Percentiles rank a stretch among this genome's conserved stretches.
phyloP scores from a whole-genome alignment of 257 asterid genomes.

The Jaltomata sinuosa region DNA sequence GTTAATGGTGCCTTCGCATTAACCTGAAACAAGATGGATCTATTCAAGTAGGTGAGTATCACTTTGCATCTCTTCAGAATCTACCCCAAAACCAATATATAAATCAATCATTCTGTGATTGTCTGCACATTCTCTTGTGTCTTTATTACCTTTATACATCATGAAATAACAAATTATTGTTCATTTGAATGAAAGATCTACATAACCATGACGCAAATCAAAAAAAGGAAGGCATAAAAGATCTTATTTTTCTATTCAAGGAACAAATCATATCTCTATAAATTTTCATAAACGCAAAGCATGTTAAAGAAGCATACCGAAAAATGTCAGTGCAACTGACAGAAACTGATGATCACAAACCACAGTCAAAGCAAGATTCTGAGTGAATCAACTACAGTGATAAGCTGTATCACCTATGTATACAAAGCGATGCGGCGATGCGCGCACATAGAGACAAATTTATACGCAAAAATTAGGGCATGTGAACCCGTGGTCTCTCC shows the following conservation, averaged over 20 bases:
- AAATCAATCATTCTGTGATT: neutral
- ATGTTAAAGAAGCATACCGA: neutral
- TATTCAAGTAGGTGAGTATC: neutral
- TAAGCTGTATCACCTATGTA: neutral
- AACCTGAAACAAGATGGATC: no score
- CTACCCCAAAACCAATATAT: neutral
- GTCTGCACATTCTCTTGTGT: neutral
- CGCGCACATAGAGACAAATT: no score
- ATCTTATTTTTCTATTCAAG: neutral
- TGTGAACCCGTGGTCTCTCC: no score
- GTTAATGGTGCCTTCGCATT: neutral
- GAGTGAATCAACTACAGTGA: neutral
- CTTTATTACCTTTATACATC: neutral
- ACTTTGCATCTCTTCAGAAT: neutral
- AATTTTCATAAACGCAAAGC: neutral
- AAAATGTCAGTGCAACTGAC: neutral
- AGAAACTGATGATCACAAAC: neutral
- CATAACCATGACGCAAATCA: neutral
- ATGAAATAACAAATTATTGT: neutral
- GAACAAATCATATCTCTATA: neutral
- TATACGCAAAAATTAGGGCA: no score
- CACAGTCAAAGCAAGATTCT: neutral
- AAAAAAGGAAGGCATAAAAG: neutral
- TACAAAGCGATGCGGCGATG: no score
- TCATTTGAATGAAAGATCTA: neutral